Evolutionary conservation across 805 yeast genomes (phyloP), one percentile per base, ranked within the genome.

Genomic region (Blastobotrys muscicola): DNA sequence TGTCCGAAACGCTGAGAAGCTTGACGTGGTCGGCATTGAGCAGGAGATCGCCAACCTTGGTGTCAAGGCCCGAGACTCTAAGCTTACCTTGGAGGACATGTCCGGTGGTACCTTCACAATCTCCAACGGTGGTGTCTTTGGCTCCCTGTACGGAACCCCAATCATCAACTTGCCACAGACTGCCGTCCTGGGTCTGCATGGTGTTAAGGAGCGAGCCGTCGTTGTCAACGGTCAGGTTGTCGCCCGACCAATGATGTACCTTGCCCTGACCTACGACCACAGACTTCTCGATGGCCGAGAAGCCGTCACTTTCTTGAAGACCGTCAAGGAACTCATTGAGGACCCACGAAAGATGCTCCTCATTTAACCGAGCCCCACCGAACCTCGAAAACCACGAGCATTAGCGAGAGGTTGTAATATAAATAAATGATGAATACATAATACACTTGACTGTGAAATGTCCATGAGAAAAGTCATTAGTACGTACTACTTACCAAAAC

Each of bases 81-180:
- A 92, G 71, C 76, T 92, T 62, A 85, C 97, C 44, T 70, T 92
- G 53, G 98, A 92, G 74, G 98, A 92, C 68, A 90, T 92, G 97
- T 77, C 96, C 49, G 98, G 98, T 66, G 98, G 98, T 67, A 89
- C 97, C 48, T 89, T 92, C 75, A 92, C 98, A 60, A 92, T 92
- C 59, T 92, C 97, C 44, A 92, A 92, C 72, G 98, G 98, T 66
- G 98, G 98, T 68, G 96, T 92, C 46, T 92, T 92, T 60, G 98
- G 98, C 52, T 92, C 97, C 20, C 74, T 92, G 54, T 86, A 83
- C 67, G 98, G 98, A 66, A 92, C 98, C 42, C 98, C 98, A 60
- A 92, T 92, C 68, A 90, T 92, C 66, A 92, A 92, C 77, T 70
- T 84, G 78, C 98, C 98, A 44, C 98, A 92, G 72, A 87, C 95